A percentile compares a stretch with the other conserved stretches of the same genome.
Conservation (phyloP, 2,329 filamentous ascomycete genomes). For the Alternaria triticina region DNA sequence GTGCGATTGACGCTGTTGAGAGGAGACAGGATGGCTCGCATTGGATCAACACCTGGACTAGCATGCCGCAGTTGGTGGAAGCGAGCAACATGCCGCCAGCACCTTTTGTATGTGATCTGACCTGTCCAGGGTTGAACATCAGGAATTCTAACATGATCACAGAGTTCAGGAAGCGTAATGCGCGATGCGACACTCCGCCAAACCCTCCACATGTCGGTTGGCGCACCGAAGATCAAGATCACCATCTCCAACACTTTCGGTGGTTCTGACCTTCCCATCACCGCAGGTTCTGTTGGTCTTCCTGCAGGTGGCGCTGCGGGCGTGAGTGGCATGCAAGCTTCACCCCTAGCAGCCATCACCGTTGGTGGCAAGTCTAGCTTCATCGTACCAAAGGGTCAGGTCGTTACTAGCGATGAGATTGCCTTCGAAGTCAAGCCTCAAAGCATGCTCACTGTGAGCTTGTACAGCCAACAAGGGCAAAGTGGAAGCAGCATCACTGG, state of each 20-base stretch:
- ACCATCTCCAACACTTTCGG: constrained; percentile 72
- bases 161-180: constrained; percentile 65
- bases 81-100: constrained; percentile 65
- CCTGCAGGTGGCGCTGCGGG: constrained; percentile 62
- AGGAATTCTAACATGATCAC: background rate
- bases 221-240: constrained; percentile 64
- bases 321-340: constrained; percentile 61
- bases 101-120: constrained; percentile 54
- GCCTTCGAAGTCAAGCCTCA: constrained; percentile 59
- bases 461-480: constrained; percentile 66
- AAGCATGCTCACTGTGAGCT: constrained; percentile 62
- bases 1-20: constrained; percentile 4
- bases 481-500: constrained; percentile 63
- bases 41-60: constrained; percentile 69
- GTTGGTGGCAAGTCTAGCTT: constrained; percentile 62
- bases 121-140: constrained; percentile 8
- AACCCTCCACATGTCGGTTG: constrained; percentile 66
- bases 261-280: constrained; percentile 64
- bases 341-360: constrained; percentile 64
- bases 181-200: constrained; percentile 69
- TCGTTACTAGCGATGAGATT: constrained; percentile 66
- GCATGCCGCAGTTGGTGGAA: constrained; percentile 71
- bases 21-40: constrained; percentile 49
- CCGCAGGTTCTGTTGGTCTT: constrained; percentile 63
- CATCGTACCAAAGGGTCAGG: constrained; percentile 60